phyloP scores from a whole-genome alignment of 257 asterid genomes.

The Rauvolfia tetraphylla region DNA sequence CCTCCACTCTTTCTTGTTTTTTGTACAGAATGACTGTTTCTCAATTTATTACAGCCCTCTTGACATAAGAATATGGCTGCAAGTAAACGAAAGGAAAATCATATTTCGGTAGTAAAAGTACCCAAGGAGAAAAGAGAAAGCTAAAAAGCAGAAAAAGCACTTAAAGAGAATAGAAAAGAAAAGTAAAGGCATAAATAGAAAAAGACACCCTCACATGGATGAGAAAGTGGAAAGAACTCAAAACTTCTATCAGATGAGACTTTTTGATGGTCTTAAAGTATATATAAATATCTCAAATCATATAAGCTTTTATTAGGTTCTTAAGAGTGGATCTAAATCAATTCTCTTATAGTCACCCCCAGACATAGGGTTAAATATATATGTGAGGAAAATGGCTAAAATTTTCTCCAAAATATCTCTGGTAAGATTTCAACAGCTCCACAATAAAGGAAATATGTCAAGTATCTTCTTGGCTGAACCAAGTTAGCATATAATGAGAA shows the following conservation, averaged over 20 bases:
- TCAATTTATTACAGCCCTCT: slow-evolving; percentile 27
- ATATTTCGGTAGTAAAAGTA: slow-evolving; percentile 21
- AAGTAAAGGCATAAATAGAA: slow-evolving; percentile 26
- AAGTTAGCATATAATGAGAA: neutral
- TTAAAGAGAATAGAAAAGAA: slow-evolving; percentile 27
- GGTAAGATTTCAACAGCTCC: neutral
- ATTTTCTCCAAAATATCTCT: neutral
- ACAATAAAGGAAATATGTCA: neutral
- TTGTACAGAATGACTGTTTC: neutral
- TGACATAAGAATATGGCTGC: slow-evolving; percentile 34
- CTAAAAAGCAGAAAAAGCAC: slow-evolving; percentile 32
- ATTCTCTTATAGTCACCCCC: slow-evolving; percentile 3
- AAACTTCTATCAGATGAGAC: slow-evolving; percentile 13
- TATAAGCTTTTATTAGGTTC: slow-evolving; percentile 3
- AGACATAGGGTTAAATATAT: neutral
- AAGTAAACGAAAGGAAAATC: slow-evolving; percentile 15
- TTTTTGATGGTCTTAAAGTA: slow-evolving; percentile 28
- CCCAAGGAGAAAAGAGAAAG: slow-evolving; percentile 25
- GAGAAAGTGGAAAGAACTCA: slow-evolving; percentile 34
- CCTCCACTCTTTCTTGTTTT: neutral
- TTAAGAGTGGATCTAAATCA: slow-evolving; percentile 18
- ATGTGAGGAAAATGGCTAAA: neutral
- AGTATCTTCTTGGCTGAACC: neutral
- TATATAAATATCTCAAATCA: slow-evolving; percentile 2
- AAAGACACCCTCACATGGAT: slow-evolving; percentile 52